phyloP scores from a whole-genome alignment of 2,329 filamentous ascomycete genomes.

The Dissoconium aciculare region DNA sequence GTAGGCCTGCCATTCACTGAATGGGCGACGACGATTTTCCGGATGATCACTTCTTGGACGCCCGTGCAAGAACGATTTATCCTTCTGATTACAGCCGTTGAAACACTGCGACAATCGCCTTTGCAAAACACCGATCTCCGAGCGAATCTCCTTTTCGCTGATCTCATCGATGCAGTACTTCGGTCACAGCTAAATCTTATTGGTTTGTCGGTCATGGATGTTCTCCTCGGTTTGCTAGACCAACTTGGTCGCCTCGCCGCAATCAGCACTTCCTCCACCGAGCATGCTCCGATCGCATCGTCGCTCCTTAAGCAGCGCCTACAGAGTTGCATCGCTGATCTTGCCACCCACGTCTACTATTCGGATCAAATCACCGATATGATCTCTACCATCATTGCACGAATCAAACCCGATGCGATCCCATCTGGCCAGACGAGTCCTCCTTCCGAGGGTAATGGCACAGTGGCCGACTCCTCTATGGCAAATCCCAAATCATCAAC shows the following conservation, averaged over 20 bases:
- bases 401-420: constrained; percentile 51
- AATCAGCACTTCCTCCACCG: constrained; percentile 30
- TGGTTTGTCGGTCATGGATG: constrained; percentile 89
- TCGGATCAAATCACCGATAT: constrained; percentile 92
- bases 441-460: constrained; percentile 6
- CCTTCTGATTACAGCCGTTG: constrained; percentile 69
- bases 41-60: constrained; percentile 69
- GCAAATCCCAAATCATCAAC: constrained; percentile 5
- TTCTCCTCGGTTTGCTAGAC: constrained; percentile 69
- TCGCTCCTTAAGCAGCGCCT: constrained; percentile 33
- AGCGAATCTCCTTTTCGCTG: constrained; percentile 59
- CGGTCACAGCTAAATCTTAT: constrained; percentile 87
- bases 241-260: constrained; percentile 40
- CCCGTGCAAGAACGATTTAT: constrained; percentile 90
- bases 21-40: constrained; percentile 74
- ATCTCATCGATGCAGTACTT: constrained; percentile 67
- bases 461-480: constrained; percentile 6
- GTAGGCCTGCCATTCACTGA: constrained; percentile 3
- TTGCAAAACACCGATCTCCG: constrained; percentile 53
- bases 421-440: constrained; percentile 18
- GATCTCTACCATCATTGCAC: constrained; percentile 63
- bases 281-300: constrained; percentile 47
- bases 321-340: constrained; percentile 70
- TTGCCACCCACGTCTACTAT: constrained; percentile 93
- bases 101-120: constrained; percentile 53